These are phyloP conservation scores for Phyllosticta capitalensis DNA, from an alignment of 2,329 filamentous ascomycete species.

Conservation along the genomic window DNA sequence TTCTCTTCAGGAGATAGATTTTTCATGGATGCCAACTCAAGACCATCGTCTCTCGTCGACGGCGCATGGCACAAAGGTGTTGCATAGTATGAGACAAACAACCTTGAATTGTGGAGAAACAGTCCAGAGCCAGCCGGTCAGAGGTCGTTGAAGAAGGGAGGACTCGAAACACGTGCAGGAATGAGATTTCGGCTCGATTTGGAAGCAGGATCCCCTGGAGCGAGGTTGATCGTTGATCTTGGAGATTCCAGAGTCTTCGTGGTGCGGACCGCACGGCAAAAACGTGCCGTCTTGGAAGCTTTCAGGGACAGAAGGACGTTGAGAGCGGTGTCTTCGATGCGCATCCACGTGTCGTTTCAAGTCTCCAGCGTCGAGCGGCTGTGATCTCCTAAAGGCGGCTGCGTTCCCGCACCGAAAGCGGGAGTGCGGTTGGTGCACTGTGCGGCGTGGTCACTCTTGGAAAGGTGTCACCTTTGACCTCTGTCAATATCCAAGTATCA, in stretches of 20 bases:
- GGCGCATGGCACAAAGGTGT: background rate
- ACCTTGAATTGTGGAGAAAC: background rate
- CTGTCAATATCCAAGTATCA: too few relatives aligned
- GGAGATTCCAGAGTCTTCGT: background rate
- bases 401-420: background rate
- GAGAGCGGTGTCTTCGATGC: background rate
- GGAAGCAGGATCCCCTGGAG: background rate
- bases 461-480: background rate
- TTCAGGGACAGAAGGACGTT: background rate
- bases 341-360: background rate
- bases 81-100: background rate
- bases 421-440: background rate
- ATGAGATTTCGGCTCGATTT: background rate
- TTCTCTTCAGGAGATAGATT: background rate
- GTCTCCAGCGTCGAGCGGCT: background rate
- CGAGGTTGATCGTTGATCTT: background rate
- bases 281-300: background rate
- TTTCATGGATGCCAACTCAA: background rate
- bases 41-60: background rate
- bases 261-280: background rate
- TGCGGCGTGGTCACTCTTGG: background rate
- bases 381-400: background rate
- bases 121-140: background rate
- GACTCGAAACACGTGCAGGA: background rate
- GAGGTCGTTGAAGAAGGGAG: background rate